Evolutionary conservation across 139 green algal genomes (phyloP).

Genomic region (Chlorella sp.): DNA sequence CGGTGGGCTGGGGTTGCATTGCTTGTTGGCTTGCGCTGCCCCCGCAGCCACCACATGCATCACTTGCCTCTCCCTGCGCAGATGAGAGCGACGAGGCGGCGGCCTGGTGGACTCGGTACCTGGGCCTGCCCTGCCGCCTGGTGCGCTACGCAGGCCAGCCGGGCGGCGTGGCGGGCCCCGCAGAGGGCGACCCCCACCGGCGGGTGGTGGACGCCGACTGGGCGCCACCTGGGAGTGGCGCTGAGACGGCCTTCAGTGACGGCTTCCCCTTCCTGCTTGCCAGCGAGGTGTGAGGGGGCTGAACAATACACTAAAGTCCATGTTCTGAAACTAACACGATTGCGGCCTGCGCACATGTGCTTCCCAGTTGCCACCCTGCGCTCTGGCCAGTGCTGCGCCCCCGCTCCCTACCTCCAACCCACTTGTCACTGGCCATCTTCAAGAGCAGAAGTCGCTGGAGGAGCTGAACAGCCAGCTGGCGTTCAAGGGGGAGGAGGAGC

Average conservation of each 20-base stretch:
- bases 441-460: constrained; percentile 35
- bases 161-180: neutral
- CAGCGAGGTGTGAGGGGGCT: constrained; percentile 28
- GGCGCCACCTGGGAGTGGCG: constrained; percentile 18
- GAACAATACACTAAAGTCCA: no score
- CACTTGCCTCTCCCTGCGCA: neutral
- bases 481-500: constrained; percentile 1
- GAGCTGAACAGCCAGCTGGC: constrained; percentile 59
- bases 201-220: constrained; percentile 47
- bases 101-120: constrained; percentile 69
- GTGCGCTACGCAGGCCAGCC: constrained; percentile 54
- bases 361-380: no score
- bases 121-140: constrained; percentile 63
- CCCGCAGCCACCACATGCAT: neutral
- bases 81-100: constrained; percentile 50
- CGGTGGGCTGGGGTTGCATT: neutral
- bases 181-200: constrained; percentile 8
- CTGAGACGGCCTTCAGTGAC: constrained; percentile 68
- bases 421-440: no score
- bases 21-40: neutral
- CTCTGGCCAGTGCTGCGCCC: no score
- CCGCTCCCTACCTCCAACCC: no score
- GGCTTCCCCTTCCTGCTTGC: constrained; percentile 70
- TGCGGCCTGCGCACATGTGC: no score
- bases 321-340: no score